phyloP scores from a whole-genome alignment of 1,284 basidiomycete genomes.

The Cystobasidiaceae sp. region DNA sequence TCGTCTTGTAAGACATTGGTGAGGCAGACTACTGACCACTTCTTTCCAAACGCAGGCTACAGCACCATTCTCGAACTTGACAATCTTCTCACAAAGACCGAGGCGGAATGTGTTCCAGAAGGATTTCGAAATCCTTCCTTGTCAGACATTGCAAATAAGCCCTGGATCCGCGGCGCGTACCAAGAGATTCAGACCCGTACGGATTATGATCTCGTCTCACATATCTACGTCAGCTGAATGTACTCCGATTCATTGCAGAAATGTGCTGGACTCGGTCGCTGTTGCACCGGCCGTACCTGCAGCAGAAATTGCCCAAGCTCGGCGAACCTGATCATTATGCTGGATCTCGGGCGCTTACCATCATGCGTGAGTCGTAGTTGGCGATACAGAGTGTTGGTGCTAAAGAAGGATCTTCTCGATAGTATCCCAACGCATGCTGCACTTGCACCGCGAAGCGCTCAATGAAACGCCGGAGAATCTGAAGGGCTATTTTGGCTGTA shows the following conservation, averaged over 20 bases:
- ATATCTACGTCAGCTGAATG: background rate
- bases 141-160: constrained; percentile 10
- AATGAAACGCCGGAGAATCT: background rate
- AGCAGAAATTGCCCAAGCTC: constrained; percentile 3
- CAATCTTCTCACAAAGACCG: constrained; percentile 8
- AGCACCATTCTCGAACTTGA: constrained; percentile 28
- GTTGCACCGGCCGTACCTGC: constrained; percentile 30
- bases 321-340: constrained; percentile 30
- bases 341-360: background rate
- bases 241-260: background rate
- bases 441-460: background rate
- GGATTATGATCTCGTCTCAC: background rate
- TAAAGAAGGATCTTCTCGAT: background rate
- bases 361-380: background rate
- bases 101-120: constrained; percentile 12
- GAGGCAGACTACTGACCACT: too few species aligned
- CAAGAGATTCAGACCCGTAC: background rate
- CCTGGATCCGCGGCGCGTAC: constrained; percentile 1
- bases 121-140: constrained; percentile 22
- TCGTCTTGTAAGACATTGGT: background rate
- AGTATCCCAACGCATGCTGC: constrained; percentile 11
- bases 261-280: constrained; percentile 11
- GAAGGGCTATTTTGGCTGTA: constrained; percentile 15
- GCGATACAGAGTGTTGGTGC: background rate
- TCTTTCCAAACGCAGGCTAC: constrained; percentile 14